These are phyloP conservation scores for Vigna trinervia DNA, from an alignment of 306 rosid species.

Conservation along the genomic window DNA sequence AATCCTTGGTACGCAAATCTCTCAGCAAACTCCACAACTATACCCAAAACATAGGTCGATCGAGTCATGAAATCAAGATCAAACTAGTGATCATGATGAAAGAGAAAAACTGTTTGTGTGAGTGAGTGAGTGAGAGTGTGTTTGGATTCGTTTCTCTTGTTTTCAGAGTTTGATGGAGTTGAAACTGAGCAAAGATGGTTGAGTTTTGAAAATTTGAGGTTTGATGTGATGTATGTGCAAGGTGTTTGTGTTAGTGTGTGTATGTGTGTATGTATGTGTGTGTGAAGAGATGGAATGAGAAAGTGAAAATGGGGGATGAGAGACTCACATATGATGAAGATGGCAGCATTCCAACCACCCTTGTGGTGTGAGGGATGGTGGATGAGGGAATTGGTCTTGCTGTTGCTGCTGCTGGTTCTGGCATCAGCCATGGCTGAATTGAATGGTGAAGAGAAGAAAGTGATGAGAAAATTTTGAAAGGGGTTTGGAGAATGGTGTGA, in stretches of 20 bases:
- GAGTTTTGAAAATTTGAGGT: no score
- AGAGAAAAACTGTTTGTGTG: not conserved
- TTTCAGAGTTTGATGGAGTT: no score
- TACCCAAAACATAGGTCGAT: not conserved
- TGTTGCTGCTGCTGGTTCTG: not conserved
- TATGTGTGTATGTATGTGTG: not conserved
- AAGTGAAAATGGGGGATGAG: no score
- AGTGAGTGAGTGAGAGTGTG: not conserved
- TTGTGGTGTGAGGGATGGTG: constrained; percentile 31
- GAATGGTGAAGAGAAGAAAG: no score
- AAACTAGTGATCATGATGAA: not conserved
- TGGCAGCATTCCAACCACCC: constrained; percentile 66
- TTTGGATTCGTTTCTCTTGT: not conserved
- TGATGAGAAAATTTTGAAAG: not conserved
- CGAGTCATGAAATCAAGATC: not conserved
- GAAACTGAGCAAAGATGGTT: no score
- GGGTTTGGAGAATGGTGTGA: not conserved
- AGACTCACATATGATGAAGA: constrained; percentile 59
- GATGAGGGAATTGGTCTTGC: constrained; percentile 48
- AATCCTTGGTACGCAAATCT: constrained; percentile 58
- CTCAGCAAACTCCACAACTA: constrained; percentile 61
- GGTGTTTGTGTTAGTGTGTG: no score
- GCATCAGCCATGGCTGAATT: constrained; percentile 34
- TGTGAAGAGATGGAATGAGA: not conserved
- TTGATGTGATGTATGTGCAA: no score